A percentile compares a stretch with the other conserved stretches of the same genome.
Conservation (phyloP, 345 rosid species). For the Atalantia buxifolia region DNA sequence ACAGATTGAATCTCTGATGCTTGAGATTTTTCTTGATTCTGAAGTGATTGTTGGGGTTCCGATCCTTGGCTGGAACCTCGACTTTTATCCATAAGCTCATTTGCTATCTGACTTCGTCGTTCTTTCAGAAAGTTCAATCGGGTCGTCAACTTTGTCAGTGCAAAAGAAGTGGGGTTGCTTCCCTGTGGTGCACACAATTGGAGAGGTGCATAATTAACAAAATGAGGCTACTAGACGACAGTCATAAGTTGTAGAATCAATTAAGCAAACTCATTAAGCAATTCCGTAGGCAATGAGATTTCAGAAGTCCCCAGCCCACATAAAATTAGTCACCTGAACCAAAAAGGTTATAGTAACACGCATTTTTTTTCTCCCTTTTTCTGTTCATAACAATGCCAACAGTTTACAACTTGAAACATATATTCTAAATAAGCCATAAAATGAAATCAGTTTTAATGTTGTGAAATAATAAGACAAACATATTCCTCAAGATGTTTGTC, state of each 20-base stretch:
- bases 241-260: not conserved
- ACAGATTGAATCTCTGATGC: constrained; percentile 16
- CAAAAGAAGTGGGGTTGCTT: constrained; percentile 46
- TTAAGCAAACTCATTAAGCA: not conserved
- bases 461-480: not conserved
- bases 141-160: constrained; percentile 72
- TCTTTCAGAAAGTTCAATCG: constrained; percentile 86
- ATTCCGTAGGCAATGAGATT: not conserved
- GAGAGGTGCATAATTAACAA: not conserved
- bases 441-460: not conserved
- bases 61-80: constrained; percentile 26
- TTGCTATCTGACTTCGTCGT: constrained; percentile 60
- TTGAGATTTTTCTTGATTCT: constrained; percentile 10
- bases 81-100: constrained; percentile 58
- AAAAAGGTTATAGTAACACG: not conserved
- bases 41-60: constrained; percentile 8
- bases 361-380: not conserved
- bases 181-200: constrained; percentile 38
- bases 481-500: not conserved
- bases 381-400: not conserved
- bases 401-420: not conserved
- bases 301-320: not conserved
- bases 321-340: not conserved
- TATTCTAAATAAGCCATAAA: not conserved
- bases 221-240: not conserved